These are phyloP conservation scores for Fusarium sp. DNA, from an alignment of 2,329 filamentous ascomycete genomes.

Conservation along the genomic window DNA sequence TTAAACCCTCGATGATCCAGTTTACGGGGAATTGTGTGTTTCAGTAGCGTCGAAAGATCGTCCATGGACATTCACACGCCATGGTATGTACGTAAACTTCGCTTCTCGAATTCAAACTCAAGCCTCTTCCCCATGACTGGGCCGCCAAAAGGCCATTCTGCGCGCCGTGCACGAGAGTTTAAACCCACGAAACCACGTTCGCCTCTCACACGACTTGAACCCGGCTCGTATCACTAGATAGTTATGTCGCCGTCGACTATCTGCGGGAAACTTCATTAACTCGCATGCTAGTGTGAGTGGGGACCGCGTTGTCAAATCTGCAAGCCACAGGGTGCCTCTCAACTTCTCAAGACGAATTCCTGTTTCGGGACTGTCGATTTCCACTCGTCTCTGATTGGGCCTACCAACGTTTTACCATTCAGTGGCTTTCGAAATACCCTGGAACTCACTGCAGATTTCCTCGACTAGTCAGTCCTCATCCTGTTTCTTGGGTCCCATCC, in stretches of 20 bases:
- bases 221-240: conserved; percentile 27
- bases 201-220: conserved; percentile 33
- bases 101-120: conserved; percentile 23
- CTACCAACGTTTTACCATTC: not conserved
- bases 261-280: conserved; percentile 31
- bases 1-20: not conserved
- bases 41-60: not conserved
- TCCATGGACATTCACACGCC: not conserved
- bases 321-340: conserved; percentile 36
- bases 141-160: conserved; percentile 23
- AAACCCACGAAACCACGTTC: conserved; percentile 28
- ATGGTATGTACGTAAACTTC: conserved; percentile 5
- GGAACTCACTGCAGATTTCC: not conserved
- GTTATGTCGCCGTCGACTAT: conserved; percentile 18
- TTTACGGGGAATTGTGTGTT: not conserved
- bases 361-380: conserved; percentile 41
- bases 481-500: conserved; percentile 5
- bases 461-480: conserved; percentile 20
- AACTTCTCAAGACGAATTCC: conserved; percentile 46
- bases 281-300: conserved; percentile 31
- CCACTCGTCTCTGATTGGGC: conserved; percentile 35
- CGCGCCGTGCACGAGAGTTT: conserved; percentile 38
- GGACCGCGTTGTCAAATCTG: conserved; percentile 35
- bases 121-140: conserved; percentile 20
- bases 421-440: conserved; percentile 11